Conservation (phyloP, 129 eudicot genomes). For the Tanacetum coccineum region DNA sequence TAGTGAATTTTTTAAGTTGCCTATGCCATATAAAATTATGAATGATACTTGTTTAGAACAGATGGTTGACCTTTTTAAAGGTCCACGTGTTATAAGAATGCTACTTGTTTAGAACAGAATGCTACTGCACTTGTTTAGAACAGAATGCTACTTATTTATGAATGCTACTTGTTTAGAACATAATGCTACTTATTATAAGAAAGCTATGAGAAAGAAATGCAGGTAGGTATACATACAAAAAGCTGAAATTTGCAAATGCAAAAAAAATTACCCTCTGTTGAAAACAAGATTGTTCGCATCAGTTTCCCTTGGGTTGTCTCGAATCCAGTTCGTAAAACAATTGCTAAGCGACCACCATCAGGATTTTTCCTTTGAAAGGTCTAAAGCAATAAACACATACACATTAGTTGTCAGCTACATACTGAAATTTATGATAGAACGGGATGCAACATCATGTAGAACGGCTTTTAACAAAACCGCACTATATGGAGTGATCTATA, state of each 20-base stretch:
- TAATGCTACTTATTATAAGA: not conserved
- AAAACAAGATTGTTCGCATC: slow-evolving; percentile 92
- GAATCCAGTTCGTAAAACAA: slow-evolving; percentile 94
- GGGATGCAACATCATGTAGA: not conserved
- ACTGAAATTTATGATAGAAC: not conserved
- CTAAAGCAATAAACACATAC: slow-evolving; percentile 37
- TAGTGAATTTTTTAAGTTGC: too few species aligned
- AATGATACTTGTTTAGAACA: too few species aligned
- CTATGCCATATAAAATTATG: too few species aligned
- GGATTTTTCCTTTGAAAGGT: slow-evolving; percentile 75
- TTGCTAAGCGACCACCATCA: slow-evolving; percentile 95
- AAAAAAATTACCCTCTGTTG: slow-evolving; percentile 77
- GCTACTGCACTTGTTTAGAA: too few species aligned
- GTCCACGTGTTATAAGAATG: too few species aligned
- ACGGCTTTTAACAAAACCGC: too few species aligned
- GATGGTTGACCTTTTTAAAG: too few species aligned
- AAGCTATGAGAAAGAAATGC: too few species aligned
- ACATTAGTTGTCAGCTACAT: slow-evolving; percentile 4
- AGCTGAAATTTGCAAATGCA: slow-evolving; percentile 1
- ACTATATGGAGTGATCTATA: too few species aligned
- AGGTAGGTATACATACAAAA: not conserved
- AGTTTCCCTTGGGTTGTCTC: slow-evolving; percentile 97
- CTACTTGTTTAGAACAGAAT: too few species aligned
- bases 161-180: too few species aligned
- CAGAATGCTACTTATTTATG: too few species aligned